Percentiles rank a stretch among this genome's conserved stretches.
phyloP scores from a whole-genome alignment of 768 basidiomycete genomes.

The Zangia roseola region DNA sequence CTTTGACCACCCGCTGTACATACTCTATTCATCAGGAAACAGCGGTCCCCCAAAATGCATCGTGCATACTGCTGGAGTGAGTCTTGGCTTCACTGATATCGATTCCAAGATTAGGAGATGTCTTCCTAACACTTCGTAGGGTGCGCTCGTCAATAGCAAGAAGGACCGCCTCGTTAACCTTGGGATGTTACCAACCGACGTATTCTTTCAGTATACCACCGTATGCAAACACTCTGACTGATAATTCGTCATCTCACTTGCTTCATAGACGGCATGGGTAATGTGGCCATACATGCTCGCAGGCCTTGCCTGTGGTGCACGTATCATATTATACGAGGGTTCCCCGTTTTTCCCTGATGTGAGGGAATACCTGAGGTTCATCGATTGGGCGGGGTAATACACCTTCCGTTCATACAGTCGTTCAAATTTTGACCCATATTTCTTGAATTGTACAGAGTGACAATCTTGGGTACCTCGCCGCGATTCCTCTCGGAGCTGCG shows the following conservation, averaged over 20 bases:
- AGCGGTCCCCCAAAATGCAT: conserved; percentile 86
- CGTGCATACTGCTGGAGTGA: conserved; percentile 71
- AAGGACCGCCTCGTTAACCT: conserved; percentile 53
- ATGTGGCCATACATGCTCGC: conserved; percentile 73
- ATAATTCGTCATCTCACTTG: neutral
- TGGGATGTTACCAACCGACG: conserved; percentile 47
- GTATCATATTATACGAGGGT: conserved; percentile 61
- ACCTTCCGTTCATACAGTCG: neutral
- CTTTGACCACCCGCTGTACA: conserved; percentile 78
- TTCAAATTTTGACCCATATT: neutral
- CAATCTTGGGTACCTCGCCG: conserved; percentile 52
- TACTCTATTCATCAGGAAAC: conserved; percentile 85
- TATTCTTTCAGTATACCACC: conserved; percentile 74
- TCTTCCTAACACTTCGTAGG: conserved; percentile 38
- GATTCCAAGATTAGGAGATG: neutral
- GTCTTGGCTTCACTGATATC: conserved; percentile 17
- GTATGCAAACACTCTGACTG: conserved; percentile 33
- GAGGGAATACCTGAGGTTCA: conserved; percentile 51
- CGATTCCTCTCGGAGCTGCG: conserved; percentile 64
- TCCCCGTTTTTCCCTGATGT: conserved; percentile 66
- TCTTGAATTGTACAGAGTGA: conserved; percentile 34
- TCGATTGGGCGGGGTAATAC: conserved; percentile 54
- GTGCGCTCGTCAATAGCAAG: conserved; percentile 66
- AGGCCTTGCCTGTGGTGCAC: conserved; percentile 50
- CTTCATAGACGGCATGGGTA: conserved; percentile 72